phyloP scores from a whole-genome alignment of 768 basidiomycete genomes.

The Tephrocybe sp. region DNA sequence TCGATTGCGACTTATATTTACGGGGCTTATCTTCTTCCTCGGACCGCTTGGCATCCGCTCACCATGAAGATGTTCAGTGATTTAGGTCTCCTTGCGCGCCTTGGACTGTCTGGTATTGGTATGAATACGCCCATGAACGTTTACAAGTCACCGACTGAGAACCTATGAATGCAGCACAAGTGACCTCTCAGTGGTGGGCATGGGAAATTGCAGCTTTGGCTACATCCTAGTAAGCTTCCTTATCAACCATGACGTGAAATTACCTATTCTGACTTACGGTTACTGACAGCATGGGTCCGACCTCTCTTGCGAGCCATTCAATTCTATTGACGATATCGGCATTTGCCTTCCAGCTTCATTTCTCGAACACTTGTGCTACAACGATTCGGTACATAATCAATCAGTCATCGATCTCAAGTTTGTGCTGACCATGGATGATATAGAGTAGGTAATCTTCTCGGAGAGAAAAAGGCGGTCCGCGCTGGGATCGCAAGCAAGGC shows the following conservation, averaged over 20 bases:
- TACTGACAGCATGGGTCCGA: conserved; percentile 62
- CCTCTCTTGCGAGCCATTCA: conserved; percentile 80
- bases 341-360: conserved; percentile 76
- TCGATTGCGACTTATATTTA: conserved; percentile 56
- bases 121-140: too few relatives aligned
- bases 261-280: not conserved
- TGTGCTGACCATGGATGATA: not conserved
- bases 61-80: conserved; percentile 58
- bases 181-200: conserved; percentile 95
- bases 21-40: conserved; percentile 54
- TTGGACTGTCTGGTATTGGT: conserved; percentile 84
- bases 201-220: conserved; percentile 81
- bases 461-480: conserved; percentile 5
- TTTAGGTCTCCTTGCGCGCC: conserved; percentile 61
- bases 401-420: not conserved
- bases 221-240: conserved; percentile 38
- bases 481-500: conserved; percentile 36
- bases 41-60: conserved; percentile 80
- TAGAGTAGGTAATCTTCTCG: conserved; percentile 11
- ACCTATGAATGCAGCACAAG: too few relatives aligned
- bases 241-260: not conserved
- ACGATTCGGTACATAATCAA: conserved; percentile 65
- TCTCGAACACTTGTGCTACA: conserved; percentile 72
- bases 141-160: too few relatives aligned
- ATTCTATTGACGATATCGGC: conserved; percentile 73